These are phyloP conservation scores for Ascobolus immersus DNA, from an alignment of 495 filamentous ascomycete genomes.

Conservation along the genomic window DNA sequence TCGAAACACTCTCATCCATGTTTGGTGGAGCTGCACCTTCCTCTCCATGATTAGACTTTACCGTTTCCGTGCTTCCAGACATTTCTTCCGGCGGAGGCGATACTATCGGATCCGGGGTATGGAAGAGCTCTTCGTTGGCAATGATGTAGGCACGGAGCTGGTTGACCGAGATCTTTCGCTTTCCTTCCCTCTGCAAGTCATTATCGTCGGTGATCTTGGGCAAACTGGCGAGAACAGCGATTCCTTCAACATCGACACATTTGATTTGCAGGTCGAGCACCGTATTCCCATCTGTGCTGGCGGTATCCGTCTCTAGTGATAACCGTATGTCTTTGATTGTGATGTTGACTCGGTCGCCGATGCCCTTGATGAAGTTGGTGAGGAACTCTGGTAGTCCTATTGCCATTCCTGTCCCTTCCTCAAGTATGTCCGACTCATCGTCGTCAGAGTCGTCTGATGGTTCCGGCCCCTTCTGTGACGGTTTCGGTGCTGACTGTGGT, in stretches of 20 bases:
- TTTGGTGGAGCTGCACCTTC: background rate
- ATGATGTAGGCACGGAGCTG: background rate
- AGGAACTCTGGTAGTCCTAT: constrained; percentile 60
- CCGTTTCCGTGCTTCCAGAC: background rate
- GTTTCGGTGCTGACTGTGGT: constrained; percentile 42
- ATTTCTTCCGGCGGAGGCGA: no score
- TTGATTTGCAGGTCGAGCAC: constrained; percentile 34
- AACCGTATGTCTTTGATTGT: constrained; percentile 40
- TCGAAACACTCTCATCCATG: constrained; percentile 1
- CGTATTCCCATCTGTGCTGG: constrained; percentile 28
- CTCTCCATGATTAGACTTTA: background rate
- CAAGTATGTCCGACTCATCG: constrained; percentile 35
- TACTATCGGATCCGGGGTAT: background rate
- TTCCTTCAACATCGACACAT: constrained; percentile 38
- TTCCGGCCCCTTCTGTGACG: constrained; percentile 26
- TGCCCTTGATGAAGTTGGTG: constrained; percentile 55
- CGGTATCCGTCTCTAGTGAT: constrained; percentile 31
- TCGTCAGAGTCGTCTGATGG: background rate
- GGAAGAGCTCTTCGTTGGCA: background rate
- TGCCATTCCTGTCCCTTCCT: constrained; percentile 44
- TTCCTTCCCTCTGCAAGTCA: constrained; percentile 4
- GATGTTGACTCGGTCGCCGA: constrained; percentile 54
- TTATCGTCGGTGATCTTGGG: constrained; percentile 5
- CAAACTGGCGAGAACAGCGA: constrained; percentile 20
- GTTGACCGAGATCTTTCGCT: background rate